Conservation (phyloP, 495 filamentous ascomycete genomes). For the Aspergillus affinis region DNA sequence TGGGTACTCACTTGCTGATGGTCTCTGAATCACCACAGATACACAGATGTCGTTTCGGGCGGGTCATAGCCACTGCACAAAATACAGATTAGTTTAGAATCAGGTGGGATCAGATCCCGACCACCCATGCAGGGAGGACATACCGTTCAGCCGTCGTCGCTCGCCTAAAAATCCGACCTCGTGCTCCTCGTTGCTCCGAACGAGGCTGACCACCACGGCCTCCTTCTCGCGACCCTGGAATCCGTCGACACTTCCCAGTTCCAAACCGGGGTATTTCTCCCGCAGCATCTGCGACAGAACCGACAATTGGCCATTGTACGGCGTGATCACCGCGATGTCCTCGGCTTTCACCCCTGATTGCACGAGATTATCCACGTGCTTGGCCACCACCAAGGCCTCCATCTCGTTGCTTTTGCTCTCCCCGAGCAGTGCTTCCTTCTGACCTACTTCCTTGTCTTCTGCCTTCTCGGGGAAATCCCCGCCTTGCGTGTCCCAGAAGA, state of each 20-base stretch:
- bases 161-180: conserved; percentile 96
- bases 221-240: conserved; percentile 99
- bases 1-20: conserved; percentile 66
- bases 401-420: conserved; percentile 94
- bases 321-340: conserved; percentile 91
- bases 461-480: conserved; percentile 75
- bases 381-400: conserved; percentile 77
- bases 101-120: background rate
- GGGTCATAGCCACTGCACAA: conserved; percentile 85
- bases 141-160: conserved; percentile 87
- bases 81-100: conserved; percentile 5
- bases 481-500: conserved; percentile 96
- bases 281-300: conserved; percentile 73
- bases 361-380: conserved; percentile 74
- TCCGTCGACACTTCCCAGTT: conserved; percentile 92
- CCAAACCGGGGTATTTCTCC: conserved; percentile 76
- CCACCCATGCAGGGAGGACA: conserved; percentile 11
- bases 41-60: conserved; percentile 84
- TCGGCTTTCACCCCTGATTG: conserved; percentile 72
- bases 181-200: conserved; percentile 80
- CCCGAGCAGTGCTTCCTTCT: conserved; percentile 57
- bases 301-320: conserved; percentile 92
- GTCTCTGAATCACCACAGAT: conserved; percentile 94
- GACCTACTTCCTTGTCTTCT: conserved; percentile 50
- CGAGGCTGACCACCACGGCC: conserved; percentile 85